A percentile compares a stretch with the other conserved stretches of the same genome.
Conservation (phyloP, 2,329 filamentous ascomycete species). For the Phyllosticta ampelicida region DNA sequence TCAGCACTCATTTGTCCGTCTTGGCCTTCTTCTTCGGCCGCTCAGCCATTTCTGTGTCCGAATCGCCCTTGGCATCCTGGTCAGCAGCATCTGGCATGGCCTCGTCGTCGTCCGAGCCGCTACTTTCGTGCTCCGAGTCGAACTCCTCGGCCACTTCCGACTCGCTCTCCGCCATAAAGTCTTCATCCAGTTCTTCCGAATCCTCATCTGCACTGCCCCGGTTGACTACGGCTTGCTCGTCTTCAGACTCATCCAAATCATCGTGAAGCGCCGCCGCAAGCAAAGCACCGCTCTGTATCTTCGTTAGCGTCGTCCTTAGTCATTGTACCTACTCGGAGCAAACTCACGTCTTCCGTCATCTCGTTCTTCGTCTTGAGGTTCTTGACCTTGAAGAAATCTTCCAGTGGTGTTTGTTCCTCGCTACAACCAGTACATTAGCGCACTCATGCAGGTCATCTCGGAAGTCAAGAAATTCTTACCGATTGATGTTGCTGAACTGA, state of each 20-base stretch:
- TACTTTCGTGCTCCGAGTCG: slow-evolving; percentile 83
- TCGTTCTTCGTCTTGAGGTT: slow-evolving; percentile 95
- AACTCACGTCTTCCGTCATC: slow-evolving; percentile 79
- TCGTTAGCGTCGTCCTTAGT: slow-evolving; percentile 16
- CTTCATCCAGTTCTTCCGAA: slow-evolving; percentile 88
- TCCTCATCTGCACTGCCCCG: slow-evolving; percentile 93
- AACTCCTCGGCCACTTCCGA: slow-evolving; percentile 95
- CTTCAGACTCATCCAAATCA: slow-evolving; percentile 70
- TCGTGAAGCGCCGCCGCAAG: slow-evolving; percentile 75
- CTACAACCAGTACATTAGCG: slow-evolving; percentile 27
- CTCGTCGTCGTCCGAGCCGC: slow-evolving; percentile 56
- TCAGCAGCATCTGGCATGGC: slow-evolving; percentile 53
- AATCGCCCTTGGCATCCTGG: slow-evolving; percentile 40
- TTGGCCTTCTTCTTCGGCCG: slow-evolving; percentile 57
- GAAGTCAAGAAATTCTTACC: slow-evolving; percentile 35
- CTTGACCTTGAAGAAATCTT: slow-evolving; percentile 95
- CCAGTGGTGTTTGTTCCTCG: slow-evolving; percentile 92
- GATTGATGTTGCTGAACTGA: slow-evolving; percentile 98
- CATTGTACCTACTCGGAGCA: not conserved
- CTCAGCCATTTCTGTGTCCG: slow-evolving; percentile 42
- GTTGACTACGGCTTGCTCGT: slow-evolving; percentile 63
- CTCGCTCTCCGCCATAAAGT: slow-evolving; percentile 86
- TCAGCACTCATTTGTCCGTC: slow-evolving; percentile 21
- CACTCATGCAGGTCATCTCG: not conserved
- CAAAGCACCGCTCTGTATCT: slow-evolving; percentile 41